A percentile compares a stretch with the other conserved stretches of the same genome.
Conservation (phyloP, 2,329 filamentous ascomycete genomes). For the Botrytis pseudocinerea region DNA sequence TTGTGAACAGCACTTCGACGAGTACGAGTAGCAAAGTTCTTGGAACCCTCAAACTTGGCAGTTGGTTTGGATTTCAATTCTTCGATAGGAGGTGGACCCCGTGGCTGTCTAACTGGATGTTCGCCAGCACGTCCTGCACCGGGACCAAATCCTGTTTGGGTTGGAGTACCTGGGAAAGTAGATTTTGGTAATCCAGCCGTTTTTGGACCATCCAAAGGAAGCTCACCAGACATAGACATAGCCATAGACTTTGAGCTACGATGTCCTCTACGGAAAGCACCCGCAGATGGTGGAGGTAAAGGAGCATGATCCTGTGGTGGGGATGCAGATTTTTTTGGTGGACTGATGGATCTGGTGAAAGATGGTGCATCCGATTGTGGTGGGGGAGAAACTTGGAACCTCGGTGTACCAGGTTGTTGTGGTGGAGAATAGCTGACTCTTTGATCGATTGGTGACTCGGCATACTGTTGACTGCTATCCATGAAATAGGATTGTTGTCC, state of each 20-base stretch:
- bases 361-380: conserved; percentile 56
- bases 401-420: conserved; percentile 62
- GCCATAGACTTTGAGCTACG: conserved; percentile 79
- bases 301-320: conserved; percentile 69
- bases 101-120: conserved; percentile 89
- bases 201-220: conserved; percentile 47
- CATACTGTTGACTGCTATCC: conserved; percentile 49
- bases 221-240: conserved; percentile 37
- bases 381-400: conserved; percentile 80
- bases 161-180: conserved; percentile 78
- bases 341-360: conserved; percentile 62
- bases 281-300: conserved; percentile 83
- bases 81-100: conserved; percentile 86
- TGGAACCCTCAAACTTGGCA: conserved; percentile 89
- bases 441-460: conserved; percentile 42
- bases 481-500: conserved; percentile 78
- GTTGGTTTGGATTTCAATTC: conserved; percentile 89
- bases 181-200: conserved; percentile 72
- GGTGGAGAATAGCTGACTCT: conserved; percentile 48
- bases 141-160: conserved; percentile 79
- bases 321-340: conserved; percentile 66
- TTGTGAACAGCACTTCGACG: conserved; percentile 90
- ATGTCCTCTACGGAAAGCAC: conserved; percentile 89
- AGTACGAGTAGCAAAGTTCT: conserved; percentile 94
- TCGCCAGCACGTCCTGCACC: conserved; percentile 92